These are phyloP conservation scores for Camellia granthamiana DNA, from an alignment of 148 eudicot genomes.

Conservation along the genomic window DNA sequence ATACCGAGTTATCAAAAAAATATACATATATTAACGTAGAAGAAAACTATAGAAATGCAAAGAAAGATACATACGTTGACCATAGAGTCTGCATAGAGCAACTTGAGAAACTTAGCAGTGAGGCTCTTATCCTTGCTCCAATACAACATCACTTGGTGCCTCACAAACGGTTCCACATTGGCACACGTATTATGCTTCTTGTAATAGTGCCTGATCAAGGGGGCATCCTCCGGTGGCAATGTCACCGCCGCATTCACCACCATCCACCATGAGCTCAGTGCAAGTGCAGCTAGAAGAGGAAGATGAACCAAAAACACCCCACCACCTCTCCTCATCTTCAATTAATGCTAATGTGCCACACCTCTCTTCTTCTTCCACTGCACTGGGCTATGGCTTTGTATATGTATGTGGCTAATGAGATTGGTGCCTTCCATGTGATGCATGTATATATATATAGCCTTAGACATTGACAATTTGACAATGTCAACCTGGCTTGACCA, in stretches of 20 bases:
- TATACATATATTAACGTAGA: too few species aligned
- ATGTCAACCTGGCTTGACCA: neutral
- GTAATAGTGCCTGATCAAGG: constrained; percentile 42
- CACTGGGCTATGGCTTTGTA: neutral
- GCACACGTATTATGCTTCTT: constrained; percentile 54
- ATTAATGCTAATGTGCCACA: neutral
- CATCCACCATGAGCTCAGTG: constrained; percentile 22
- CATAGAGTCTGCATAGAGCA: constrained; percentile 68
- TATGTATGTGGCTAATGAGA: neutral
- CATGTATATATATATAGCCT: neutral
- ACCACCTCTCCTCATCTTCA: constrained; percentile 20
- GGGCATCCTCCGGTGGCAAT: constrained; percentile 37
- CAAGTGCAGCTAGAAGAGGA: constrained; percentile 13
- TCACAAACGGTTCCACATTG: constrained; percentile 45
- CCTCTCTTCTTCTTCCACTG: neutral
- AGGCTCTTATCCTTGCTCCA: constrained; percentile 38
- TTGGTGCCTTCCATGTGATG: neutral
- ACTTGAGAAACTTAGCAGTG: constrained; percentile 50
- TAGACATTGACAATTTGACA: neutral
- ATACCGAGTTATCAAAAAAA: too few species aligned
- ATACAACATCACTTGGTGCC: constrained; percentile 40
- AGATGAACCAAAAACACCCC: constrained; percentile 11
- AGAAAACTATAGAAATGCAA: too few species aligned
- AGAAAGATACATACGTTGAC: constrained; percentile 35
- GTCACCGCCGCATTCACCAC: constrained; percentile 32